phyloP scores from a whole-genome alignment of 2,329 filamentous ascomycete genomes.

The Tolypocladium tropicale region DNA sequence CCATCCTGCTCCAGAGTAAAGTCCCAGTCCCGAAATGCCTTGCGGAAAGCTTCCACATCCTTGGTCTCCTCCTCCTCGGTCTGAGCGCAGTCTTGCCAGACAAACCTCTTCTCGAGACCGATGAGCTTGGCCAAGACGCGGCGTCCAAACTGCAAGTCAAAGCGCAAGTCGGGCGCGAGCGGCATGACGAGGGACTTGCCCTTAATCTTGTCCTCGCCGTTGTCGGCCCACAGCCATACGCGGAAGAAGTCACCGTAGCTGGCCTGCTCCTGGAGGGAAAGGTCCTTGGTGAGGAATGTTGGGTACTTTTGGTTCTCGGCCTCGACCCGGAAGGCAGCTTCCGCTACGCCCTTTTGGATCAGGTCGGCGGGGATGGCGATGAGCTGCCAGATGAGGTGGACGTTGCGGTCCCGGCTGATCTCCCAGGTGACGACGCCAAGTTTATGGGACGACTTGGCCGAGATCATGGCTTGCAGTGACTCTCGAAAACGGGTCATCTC shows the following conservation, averaged over 20 bases:
- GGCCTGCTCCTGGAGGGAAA: constrained; percentile 39
- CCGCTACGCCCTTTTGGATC: constrained; percentile 63
- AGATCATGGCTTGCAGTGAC: constrained; percentile 70
- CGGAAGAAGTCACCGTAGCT: constrained; percentile 61
- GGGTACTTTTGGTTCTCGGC: constrained; percentile 63
- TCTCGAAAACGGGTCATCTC: constrained; percentile 81
- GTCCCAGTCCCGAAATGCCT: constrained; percentile 76
- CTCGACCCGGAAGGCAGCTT: constrained; percentile 81
- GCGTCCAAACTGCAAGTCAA: constrained; percentile 85
- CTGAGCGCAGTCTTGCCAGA: constrained; percentile 82
- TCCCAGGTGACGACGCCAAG: constrained; percentile 88
- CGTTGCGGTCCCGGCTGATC: constrained; percentile 68
- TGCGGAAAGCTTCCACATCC: constrained; percentile 71
- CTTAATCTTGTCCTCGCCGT: constrained; percentile 42
- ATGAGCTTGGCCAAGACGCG: constrained; percentile 83
- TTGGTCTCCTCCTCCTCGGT: constrained; percentile 64
- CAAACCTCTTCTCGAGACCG: constrained; percentile 62
- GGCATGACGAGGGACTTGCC: constrained; percentile 62
- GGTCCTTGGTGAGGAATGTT: constrained; percentile 35
- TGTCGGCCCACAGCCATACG: constrained; percentile 65
- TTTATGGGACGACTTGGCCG: constrained; percentile 38
- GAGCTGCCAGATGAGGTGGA: constrained; percentile 93
- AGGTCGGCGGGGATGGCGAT: constrained; percentile 63
- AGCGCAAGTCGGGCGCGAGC: constrained; percentile 60
- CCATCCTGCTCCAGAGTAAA: constrained; percentile 45